A percentile compares a stretch with the other conserved stretches of the same genome.
Evolutionary conservation across 2,329 filamentous ascomycete genomes (phyloP).

Genomic region (Grosmannia huntii): DNA sequence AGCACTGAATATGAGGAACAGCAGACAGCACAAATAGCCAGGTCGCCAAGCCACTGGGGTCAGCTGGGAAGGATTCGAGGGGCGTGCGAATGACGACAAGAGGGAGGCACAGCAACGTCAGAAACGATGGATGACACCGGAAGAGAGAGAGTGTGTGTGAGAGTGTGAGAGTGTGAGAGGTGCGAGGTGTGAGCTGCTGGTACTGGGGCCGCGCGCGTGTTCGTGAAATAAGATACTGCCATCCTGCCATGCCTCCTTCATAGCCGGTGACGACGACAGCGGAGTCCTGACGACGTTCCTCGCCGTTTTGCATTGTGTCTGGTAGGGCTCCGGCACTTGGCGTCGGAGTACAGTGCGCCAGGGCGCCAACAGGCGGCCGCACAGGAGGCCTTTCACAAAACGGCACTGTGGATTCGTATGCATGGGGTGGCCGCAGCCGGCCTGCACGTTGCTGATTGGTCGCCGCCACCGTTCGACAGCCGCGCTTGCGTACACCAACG

Average conservation of each 20-base stretch:
- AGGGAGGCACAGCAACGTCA: neutral
- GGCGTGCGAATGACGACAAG: neutral
- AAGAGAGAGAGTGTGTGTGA: neutral
- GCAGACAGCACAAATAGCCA: no score
- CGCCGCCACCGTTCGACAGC: neutral
- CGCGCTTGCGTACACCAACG: neutral
- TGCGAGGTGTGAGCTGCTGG: neutral
- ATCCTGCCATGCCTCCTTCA: neutral
- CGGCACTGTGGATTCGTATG: conserved; percentile 4
- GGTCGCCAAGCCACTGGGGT: no score
- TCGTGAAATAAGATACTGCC: neutral
- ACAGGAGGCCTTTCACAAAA: neutral
- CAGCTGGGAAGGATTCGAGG: neutral
- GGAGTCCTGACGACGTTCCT: neutral
- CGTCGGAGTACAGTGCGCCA: neutral
- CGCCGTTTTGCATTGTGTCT: neutral
- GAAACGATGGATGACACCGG: neutral
- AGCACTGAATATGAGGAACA: no score
- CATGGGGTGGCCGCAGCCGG: neutral
- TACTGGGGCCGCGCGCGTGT: neutral
- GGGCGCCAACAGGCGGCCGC: no score
- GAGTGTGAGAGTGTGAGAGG: neutral
- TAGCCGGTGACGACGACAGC: neutral
- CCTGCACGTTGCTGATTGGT: neutral
- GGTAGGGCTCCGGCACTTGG: neutral